These are phyloP conservation scores for Paecilomyces sp. DNA, from an alignment of 2,329 filamentous ascomycete genomes.

Conservation along the genomic window DNA sequence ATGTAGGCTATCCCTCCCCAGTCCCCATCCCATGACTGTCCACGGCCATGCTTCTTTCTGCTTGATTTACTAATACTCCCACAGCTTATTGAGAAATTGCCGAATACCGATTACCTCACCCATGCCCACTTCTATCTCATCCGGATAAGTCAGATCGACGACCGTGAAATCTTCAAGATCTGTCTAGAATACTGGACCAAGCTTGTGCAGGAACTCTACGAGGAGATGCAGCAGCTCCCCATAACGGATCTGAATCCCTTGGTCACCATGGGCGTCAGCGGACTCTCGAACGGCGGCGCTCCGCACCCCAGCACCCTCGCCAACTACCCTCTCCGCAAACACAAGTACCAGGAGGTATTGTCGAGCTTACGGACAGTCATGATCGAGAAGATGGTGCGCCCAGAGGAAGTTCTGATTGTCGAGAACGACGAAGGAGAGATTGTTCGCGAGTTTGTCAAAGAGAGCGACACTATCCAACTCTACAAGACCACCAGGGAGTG, in stretches of 20 bases:
- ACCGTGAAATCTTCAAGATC: constrained; percentile 99
- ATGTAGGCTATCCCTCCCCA: constrained; percentile 46
- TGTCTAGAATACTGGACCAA: constrained; percentile 99
- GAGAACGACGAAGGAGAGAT: constrained; percentile 99
- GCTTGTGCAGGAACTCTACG: constrained; percentile 93
- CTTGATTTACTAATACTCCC: constrained; percentile 11
- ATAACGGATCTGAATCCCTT: constrained; percentile 90
- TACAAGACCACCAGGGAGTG: constrained; percentile 99
- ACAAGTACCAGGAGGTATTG: constrained; percentile 93
- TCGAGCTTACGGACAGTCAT: constrained; percentile 94
- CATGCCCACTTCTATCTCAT: constrained; percentile 98
- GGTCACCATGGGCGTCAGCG: constrained; percentile 65
- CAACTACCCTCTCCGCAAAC: constrained; percentile 90
- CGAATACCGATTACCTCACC: constrained; percentile 87
- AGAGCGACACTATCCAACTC: constrained; percentile 96
- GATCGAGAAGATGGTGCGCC: constrained; percentile 99
- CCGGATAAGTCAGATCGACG: constrained; percentile 95
- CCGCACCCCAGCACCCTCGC: constrained; percentile 77
- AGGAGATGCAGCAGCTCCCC: constrained; percentile 96
- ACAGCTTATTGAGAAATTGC: constrained; percentile 87
- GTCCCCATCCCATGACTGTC: not conserved
- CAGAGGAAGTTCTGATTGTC: constrained; percentile 97
- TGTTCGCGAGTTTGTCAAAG: constrained; percentile 97
- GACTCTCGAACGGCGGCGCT: constrained; percentile 70
- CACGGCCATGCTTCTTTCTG: constrained; percentile 9